These are phyloP conservation scores for Penicillium subrubescens DNA, from an alignment of 495 filamentous ascomycete species.

Conservation along the genomic window DNA sequence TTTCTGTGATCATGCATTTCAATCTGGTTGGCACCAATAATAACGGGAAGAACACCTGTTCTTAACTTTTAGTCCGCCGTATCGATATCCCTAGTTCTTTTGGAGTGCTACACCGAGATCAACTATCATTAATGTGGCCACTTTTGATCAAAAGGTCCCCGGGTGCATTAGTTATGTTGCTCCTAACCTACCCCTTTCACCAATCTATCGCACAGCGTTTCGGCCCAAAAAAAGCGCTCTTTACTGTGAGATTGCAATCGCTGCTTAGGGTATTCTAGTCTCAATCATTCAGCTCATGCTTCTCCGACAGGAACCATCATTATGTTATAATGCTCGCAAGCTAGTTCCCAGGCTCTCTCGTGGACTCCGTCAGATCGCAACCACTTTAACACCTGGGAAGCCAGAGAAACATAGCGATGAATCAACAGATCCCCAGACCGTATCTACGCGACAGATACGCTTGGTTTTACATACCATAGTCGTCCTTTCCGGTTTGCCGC, in stretches of 20 bases:
- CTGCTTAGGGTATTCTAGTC: background rate
- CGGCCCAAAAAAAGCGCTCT: background rate
- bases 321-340: background rate
- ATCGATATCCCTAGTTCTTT: background rate
- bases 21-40: background rate
- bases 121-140: background rate
- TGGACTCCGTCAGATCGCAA: too few relatives aligned
- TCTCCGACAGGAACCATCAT: background rate
- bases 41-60: background rate
- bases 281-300: slow-evolving; percentile 1
- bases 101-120: background rate
- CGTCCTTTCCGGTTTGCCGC: background rate
- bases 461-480: slow-evolving; percentile 2
- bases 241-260: slow-evolving; percentile 1
- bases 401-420: background rate
- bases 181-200: background rate
- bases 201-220: slow-evolving; percentile 1
- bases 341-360: background rate
- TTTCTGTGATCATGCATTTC: background rate
- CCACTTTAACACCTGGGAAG: background rate
- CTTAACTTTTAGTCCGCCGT: background rate
- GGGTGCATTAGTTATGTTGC: background rate
- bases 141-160: background rate
- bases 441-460: background rate
- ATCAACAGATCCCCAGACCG: background rate